Base-by-base conservation (phyloP, 1,284 basidiomycete genomes). In the Violaceomyces palustris region DNA sequence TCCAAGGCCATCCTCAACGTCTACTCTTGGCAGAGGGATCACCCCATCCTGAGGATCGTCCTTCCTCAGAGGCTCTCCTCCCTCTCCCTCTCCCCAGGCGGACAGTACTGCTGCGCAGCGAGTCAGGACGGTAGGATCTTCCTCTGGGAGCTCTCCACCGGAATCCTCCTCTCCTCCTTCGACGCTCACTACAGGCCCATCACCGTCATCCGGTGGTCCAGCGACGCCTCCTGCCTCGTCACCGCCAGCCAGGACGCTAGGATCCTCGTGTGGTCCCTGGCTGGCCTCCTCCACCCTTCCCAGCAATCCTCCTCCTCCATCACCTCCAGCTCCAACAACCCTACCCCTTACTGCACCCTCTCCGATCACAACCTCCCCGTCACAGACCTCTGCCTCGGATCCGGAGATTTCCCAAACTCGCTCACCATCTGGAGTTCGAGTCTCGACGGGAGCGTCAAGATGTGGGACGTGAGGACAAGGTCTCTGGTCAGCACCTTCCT, bases 101-200 rank as follows among this genome's bases (percentile, higher is more conserved):
- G 88, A 2, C 75, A 78, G 17, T 87, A 84, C 61, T 87, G 87
- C 59, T 91, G 88, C 0, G 90, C 85, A 11, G 93, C 91, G 18
- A 91, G 88, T 0, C 75, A 80, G 2, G 86, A 87, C 67, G 93
- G 93, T 22, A 83, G 90, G 39, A 81, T 97, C 64, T 92, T 91
- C 69, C 75, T 98, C 1, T 98, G 93, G 93, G 90, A 94, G 88
- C 79, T 91, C 61, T 79, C 86, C 2, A 93, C 90, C 3, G 93
- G 93, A 6, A 83, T 88, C 31, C 78, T 98, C 34, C 86, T 86
- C 74, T 83, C 86, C 49, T 83, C 86, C 0, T 91, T 91, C 81
- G 92, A 94, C 58, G 92, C 90, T 7, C 93, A 97, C 74, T 98
- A 96, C 75, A 87, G 92, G 37, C 80, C 84, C 63, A 79, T 96